Conservation (phyloP, 306 rosid genomes). For the Citrullus colocynthis region DNA sequence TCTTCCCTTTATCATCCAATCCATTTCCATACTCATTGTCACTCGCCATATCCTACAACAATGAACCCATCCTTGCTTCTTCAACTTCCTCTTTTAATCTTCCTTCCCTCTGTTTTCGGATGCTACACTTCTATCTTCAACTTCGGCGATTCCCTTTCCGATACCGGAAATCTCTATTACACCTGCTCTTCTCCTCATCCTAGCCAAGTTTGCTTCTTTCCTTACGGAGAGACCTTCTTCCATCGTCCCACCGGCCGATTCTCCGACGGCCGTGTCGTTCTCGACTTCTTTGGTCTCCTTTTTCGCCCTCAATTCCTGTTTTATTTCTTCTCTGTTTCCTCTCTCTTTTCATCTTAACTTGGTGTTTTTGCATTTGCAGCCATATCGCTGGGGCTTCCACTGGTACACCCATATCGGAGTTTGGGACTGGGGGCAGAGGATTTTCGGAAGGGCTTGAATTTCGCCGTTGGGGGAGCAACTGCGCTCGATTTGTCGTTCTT, state of each 20-base stretch:
- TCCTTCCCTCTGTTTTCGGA: neutral
- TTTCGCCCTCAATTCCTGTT: neutral
- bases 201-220: neutral
- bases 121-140: conserved; percentile 33
- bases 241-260: conserved; percentile 20
- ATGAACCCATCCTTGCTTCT: neutral
- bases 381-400: conserved; percentile 28
- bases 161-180: conserved; percentile 36
- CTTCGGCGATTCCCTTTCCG: conserved; percentile 55
- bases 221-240: conserved; percentile 22
- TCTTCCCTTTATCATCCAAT: too few relatives aligned
- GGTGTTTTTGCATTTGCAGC: conserved; percentile 14
- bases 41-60: too few relatives aligned
- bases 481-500: conserved; percentile 26
- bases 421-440: neutral
- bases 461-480: conserved; percentile 53
- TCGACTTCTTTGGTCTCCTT: neutral
- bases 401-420: conserved; percentile 26
- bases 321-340: neutral
- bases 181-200: neutral
- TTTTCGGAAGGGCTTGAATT: conserved; percentile 26
- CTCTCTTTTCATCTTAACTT: too few relatives aligned
- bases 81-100: neutral
- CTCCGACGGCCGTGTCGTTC: conserved; percentile 19
- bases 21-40: too few relatives aligned